Evolutionary conservation across 352 stramenopile genomes (phyloP), one percentile per base, ranked within the genome.

Genomic region (Phytopythium mirpurense): DNA sequence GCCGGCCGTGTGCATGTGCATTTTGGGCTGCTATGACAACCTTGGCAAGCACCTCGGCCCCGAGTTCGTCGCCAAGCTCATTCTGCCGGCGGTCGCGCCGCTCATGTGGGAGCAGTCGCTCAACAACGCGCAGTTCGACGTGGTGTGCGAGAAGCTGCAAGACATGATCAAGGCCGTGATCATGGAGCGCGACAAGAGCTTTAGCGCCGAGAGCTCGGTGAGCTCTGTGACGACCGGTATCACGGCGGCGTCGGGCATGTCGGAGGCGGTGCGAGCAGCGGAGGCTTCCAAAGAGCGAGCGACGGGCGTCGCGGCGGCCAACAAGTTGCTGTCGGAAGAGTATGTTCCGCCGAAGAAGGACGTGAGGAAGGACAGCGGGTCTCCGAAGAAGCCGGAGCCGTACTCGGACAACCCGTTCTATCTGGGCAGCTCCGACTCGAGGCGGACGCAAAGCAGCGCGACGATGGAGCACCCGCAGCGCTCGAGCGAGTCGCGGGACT

Each of bases 111-210:
- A 95, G 42, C 59, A 78, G 27, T 75, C 70, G 1, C 53, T 95
- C 11, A 95, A 90, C 55, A 90, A 83, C 61, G 57, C 67, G 24
- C 84, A 95, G 56, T 95, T 95, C 51, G 84, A 95, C 52, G 71
- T 88, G 43, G 81, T 95, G 11, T 93, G 82, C 38, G 82, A 92
- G 50, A 91, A 91, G 52, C 83, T 95, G 59, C 81, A 95, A 55
- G 76, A 91, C 29, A 95, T 95, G 84, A 68, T 95, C n/a, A 92
- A 95, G 59, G 67, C 72, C 43, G 83, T 95, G 46, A 93, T 95
- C 47, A 68, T 44, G 16, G 82, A 92, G 37, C 76, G 84, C 23
- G 84, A 95, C 59, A 93, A 92, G 68, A 64, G 70, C 18, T 90
- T 95, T 27, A 73, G 59, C 36, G 82, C 81, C 5, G 74, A 90